Percentiles rank a stretch among this genome's conserved stretches.
These are phyloP conservation scores for Tympanopsis confertula DNA, from an alignment of 2,329 filamentous ascomycete genomes.

Conservation along the genomic window DNA sequence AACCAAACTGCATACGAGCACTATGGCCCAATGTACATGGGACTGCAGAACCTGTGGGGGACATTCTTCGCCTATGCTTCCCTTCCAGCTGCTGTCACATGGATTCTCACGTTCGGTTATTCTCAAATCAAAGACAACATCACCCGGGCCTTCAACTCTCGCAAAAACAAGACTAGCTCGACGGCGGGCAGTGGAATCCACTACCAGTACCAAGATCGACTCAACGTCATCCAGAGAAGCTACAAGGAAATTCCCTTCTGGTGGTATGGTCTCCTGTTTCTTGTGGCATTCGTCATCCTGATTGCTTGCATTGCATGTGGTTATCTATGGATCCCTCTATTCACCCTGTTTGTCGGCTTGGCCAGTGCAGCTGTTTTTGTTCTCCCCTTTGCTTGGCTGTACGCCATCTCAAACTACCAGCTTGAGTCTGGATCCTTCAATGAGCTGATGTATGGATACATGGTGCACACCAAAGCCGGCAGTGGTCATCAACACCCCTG, in stretches of 20 bases:
- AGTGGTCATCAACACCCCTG: conserved; percentile 38
- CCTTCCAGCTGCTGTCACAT: conserved; percentile 43
- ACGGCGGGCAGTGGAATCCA: conserved; percentile 25
- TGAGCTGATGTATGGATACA: conserved; percentile 46
- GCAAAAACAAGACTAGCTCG: conserved; percentile 8
- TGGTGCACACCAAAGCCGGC: conserved; percentile 36
- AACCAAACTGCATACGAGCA: conserved; percentile 34
- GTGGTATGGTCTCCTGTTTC: conserved; percentile 43
- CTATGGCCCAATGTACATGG: conserved; percentile 43
- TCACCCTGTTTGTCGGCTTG: conserved; percentile 46
- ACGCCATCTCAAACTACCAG: conserved; percentile 6
- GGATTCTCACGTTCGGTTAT: conserved; percentile 44
- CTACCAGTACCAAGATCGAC: conserved; percentile 42
- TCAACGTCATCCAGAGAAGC: conserved; percentile 44
- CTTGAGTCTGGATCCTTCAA: conserved; percentile 45
- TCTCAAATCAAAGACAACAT: conserved; percentile 31
- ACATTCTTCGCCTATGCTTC: conserved; percentile 51
- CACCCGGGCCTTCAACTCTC: conserved; percentile 26
- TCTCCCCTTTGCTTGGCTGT: conserved; percentile 29
- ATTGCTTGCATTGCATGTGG: conserved; percentile 32
- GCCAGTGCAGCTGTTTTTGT: conserved; percentile 41
- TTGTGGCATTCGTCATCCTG: conserved; percentile 25
- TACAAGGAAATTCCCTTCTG: conserved; percentile 46
- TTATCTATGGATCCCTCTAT: conserved; percentile 44
- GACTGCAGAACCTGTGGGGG: conserved; percentile 42